Conservation (phyloP, 2,329 filamentous ascomycete species). For the Lachnellula arida region DNA sequence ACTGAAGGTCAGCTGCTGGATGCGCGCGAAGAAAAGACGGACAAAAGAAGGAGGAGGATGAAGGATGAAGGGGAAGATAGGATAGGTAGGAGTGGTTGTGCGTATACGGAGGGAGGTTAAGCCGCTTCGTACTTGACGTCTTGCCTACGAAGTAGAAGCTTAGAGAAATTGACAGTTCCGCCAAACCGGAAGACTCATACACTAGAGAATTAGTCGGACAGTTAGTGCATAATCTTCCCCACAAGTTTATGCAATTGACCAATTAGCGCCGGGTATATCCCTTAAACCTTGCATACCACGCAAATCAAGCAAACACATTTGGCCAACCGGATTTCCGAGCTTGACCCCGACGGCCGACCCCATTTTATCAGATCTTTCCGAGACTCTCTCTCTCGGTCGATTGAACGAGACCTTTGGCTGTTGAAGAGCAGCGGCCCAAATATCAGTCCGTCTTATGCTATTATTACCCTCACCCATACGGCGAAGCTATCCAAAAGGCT, state of each 20-base stretch:
- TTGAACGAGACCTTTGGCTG: neutral
- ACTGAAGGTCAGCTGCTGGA: constrained; percentile 27
- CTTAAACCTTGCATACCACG: neutral
- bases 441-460: constrained; percentile 2
- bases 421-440: neutral
- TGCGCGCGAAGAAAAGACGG: constrained; percentile 30
- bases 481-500: neutral
- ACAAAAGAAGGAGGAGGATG: constrained; percentile 5
- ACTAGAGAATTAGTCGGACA: constrained; percentile 4
- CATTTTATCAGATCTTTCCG: neutral
- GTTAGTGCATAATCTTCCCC: neutral
- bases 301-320: neutral
- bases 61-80: constrained; percentile 9
- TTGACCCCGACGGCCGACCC: neutral
- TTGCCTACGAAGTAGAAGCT: constrained; percentile 5
- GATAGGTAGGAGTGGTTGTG: too few species aligned
- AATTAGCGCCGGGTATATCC: neutral
- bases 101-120: too few species aligned
- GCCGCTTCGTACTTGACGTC: neutral
- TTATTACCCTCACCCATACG: neutral
- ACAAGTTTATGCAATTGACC: neutral
- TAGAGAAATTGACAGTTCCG: constrained; percentile 4
- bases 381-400: neutral
- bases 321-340: neutral
- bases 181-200: constrained; percentile 2